Percentiles rank a stretch among this genome's conserved stretches.
These are phyloP conservation scores for Onygena corvina DNA, from an alignment of 2,329 filamentous ascomycete species.

Conservation along the genomic window DNA sequence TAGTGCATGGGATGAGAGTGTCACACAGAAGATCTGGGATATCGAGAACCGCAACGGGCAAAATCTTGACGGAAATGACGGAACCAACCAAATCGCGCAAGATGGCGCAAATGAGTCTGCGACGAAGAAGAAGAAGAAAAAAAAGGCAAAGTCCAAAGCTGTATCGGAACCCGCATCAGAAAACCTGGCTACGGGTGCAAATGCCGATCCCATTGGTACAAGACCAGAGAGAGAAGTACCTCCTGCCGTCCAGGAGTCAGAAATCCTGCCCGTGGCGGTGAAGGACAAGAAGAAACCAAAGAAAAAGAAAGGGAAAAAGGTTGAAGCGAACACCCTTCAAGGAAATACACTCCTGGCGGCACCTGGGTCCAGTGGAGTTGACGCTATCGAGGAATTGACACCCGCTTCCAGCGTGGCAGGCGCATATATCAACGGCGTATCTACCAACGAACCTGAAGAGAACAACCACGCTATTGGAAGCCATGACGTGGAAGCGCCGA, in stretches of 20 bases:
- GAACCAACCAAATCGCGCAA: neutral
- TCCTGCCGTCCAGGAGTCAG: neutral
- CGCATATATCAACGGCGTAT: neutral
- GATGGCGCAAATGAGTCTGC: neutral
- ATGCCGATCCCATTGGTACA: neutral
- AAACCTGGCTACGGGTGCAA: neutral
- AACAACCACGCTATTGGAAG: neutral
- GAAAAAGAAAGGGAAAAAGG: slow-evolving; percentile 3
- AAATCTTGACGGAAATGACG: neutral
- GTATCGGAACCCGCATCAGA: neutral
- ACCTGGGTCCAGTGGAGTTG: too few species aligned
- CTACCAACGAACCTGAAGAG: neutral
- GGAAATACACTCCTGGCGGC: neutral
- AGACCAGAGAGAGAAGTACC: neutral
- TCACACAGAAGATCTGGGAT: neutral
- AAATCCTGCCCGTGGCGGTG: neutral
- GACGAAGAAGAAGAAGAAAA: neutral
- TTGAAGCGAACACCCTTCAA: neutral
- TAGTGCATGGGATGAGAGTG: neutral
- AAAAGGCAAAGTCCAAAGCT: neutral
- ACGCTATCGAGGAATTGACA: neutral
- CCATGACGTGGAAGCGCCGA: neutral
- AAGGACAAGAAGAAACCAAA: slow-evolving; percentile 3
- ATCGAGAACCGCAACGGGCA: neutral
- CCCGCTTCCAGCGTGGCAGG: neutral